Evolutionary conservation across 2,329 filamentous ascomycete species (phyloP).

Genomic region (Bipolaris bicolor): DNA sequence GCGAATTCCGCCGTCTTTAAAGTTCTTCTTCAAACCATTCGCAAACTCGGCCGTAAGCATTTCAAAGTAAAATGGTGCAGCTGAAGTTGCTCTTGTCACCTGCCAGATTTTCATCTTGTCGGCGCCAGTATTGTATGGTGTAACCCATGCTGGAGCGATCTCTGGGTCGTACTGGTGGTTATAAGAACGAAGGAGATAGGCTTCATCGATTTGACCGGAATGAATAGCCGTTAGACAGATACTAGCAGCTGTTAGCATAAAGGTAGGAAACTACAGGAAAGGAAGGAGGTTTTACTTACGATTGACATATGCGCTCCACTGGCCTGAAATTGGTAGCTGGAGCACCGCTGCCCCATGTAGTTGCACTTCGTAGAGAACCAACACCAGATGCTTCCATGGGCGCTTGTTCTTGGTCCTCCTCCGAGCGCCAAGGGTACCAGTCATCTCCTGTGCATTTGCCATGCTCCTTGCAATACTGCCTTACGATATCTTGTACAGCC

Average conservation of each 20-base stretch:
- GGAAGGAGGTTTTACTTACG: slow-evolving; percentile 30
- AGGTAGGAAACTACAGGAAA: background rate
- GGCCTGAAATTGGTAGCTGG: slow-evolving; percentile 18
- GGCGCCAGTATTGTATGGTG: slow-evolving; percentile 56
- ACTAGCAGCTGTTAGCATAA: slow-evolving; percentile 18
- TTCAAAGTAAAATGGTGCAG: slow-evolving; percentile 60
- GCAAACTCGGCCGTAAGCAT: slow-evolving; percentile 54
- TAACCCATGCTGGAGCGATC: slow-evolving; percentile 54
- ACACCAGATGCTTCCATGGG: background rate
- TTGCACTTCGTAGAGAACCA: slow-evolving; percentile 22
- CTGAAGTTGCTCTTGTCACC: slow-evolving; percentile 59
- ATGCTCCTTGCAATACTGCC: slow-evolving; percentile 53
- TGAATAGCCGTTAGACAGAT: slow-evolving; percentile 59
- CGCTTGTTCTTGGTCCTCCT: slow-evolving; percentile 13
- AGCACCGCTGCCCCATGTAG: slow-evolving; percentile 26
- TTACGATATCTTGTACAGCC: slow-evolving; percentile 55
- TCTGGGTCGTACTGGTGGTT: slow-evolving; percentile 53
- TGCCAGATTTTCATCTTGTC: slow-evolving; percentile 58
- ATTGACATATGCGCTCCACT: slow-evolving; percentile 47
- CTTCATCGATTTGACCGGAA: slow-evolving; percentile 54
- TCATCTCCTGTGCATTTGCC: slow-evolving; percentile 52
- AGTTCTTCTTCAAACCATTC: slow-evolving; percentile 43
- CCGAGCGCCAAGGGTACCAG: slow-evolving; percentile 51
- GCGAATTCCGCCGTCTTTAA: slow-evolving; percentile 59
- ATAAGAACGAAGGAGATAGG: slow-evolving; percentile 57